Evolutionary conservation across 441 rosid species (phyloP), one percentile per base, ranked within the genome.

Genomic region (Pelargonium citronellum): DNA sequence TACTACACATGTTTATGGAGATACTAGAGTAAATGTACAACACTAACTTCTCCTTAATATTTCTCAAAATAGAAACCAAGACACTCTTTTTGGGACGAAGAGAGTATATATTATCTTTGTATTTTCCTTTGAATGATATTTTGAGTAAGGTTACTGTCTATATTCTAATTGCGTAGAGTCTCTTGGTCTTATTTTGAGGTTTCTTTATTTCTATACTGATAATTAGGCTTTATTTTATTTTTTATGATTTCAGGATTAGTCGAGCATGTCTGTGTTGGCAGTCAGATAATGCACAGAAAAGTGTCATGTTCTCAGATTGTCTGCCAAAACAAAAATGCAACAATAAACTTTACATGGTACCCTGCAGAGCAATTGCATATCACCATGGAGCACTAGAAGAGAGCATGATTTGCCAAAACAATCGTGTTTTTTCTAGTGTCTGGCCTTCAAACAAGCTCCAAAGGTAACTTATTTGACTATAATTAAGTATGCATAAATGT

Each of bases 231-330:
- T 34, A 34, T 34, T 34, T 34, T 2, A 22, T 22, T 34, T 34
- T 34, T 34, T 66, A 3, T 5, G 17, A 8, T 81, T 80, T 78
- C 86, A 91, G 96, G 86, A 79, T 47, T 67, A 65, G 39, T 67
- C 83, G 27, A 20, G 65, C 71, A 37, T 68, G 76, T 64, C 44
- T 71, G 1, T n/a, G 66, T 66, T 74, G 77, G 71, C 69, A 71
- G 67, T 70, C 79, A 10, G 41, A 72, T 53, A 16, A 22, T 58
- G 71, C 63, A 17, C 55, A 66, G 13, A 76, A 69, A 60, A 71
- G 73, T 53, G n/a, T 77, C 30, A 67, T 46, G 47, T 72, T 62
- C 75, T 60, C 79, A 67, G 27, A 72, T 65, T 74, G 70, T 79
- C 67, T 79, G 63, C 83, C 57, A 70, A 71, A 55, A 68, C 84